Base-by-base conservation (phyloP, 768 basidiomycete genomes). In the Boletus tomentosulus region DNA sequence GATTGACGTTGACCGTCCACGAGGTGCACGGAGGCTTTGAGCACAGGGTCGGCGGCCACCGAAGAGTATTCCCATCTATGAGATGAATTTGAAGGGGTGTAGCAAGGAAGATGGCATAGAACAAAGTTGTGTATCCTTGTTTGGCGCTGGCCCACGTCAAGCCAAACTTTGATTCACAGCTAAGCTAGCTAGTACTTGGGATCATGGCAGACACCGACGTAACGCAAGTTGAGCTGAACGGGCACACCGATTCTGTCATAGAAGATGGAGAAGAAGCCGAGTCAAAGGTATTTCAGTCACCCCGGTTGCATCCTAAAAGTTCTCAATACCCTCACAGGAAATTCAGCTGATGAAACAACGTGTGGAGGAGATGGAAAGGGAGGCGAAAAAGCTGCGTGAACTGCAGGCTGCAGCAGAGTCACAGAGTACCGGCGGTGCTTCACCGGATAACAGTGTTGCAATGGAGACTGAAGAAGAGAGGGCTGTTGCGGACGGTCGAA, bases 321-420 rank as follows among this genome's bases (percentile, higher is more conserved):
- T 57, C 51, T 57, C 59, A 57, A 46, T 49, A 52, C 43, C 50
- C 53, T 56, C 64, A n/a, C 64, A 91, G 86, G 92, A 94, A 78
- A 88, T 94, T 52, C 75, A 83, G 66, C 80, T 89, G 62, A 94
- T 94, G 92, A 93, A 92, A 72, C 87, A 90, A 61, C 78, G 92
- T 53, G 92, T 94, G 7, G 89, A 86, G 62, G 92, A 95, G 73
- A 95, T 95, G 92, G 92, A 95, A 70, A 76, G 83, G 50, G 92
- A 94, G 70, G 92, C 92, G 2, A 86, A 82, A 71, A 93, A 92
- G 67, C 73, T 95, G 59, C 79, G 90, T 48, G 89, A 94, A 67
- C 79, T 95, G 48, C 91, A 93, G 62, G 89, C 89, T 39, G 85
- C 85, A 25, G 87, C 82, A 54, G 84, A 84, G 65, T 74, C 81